These are phyloP conservation scores for Isabelozyma gotoi DNA, from an alignment of 805 yeast species.

Conservation along the genomic window DNA sequence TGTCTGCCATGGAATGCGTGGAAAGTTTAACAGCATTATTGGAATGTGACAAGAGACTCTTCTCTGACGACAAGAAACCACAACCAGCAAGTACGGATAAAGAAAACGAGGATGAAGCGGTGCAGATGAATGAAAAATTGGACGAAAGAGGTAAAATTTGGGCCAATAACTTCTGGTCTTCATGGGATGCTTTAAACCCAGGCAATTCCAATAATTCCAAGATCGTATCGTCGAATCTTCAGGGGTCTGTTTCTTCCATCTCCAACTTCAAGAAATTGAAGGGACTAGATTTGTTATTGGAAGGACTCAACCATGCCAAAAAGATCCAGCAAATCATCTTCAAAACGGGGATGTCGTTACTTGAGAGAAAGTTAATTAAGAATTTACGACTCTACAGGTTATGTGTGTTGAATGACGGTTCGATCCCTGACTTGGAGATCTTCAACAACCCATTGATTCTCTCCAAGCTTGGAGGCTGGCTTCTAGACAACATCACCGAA, in stretches of 20 bases:
- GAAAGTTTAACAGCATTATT: constrained; percentile 84
- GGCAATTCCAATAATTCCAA: constrained; percentile 17
- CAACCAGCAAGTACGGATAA: constrained; percentile 12
- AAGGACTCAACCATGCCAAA: constrained; percentile 86
- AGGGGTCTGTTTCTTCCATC: constrained; percentile 5
- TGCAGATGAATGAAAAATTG: constrained; percentile 26
- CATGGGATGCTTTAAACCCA: constrained; percentile 54
- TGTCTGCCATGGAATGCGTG: constrained; percentile 91
- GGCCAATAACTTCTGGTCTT: constrained; percentile 69
- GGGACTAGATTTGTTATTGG: constrained; percentile 53
- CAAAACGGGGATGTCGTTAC: constrained; percentile 82
- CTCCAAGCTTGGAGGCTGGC: constrained; percentile 85
- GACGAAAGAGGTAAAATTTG: constrained; percentile 57
- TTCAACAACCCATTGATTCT: constrained; percentile 87
- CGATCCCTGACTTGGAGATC: constrained; percentile 68
- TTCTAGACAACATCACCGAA: constrained; percentile 85
- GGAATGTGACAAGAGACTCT: constrained; percentile 54
- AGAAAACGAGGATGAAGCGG: constrained; percentile 15
- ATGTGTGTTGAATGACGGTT: constrained; percentile 81
- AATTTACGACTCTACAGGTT: constrained; percentile 78
- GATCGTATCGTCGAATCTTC: constrained; percentile 6
- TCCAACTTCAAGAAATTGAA: constrained; percentile 28
- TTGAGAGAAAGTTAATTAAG: constrained; percentile 79
- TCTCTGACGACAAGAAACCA: constrained; percentile 6
- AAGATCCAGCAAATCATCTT: constrained; percentile 79